Evolutionary conservation across 192 early-diverging fungal genomes (phyloP).

Genomic region (Backusella mclennaniae): DNA sequence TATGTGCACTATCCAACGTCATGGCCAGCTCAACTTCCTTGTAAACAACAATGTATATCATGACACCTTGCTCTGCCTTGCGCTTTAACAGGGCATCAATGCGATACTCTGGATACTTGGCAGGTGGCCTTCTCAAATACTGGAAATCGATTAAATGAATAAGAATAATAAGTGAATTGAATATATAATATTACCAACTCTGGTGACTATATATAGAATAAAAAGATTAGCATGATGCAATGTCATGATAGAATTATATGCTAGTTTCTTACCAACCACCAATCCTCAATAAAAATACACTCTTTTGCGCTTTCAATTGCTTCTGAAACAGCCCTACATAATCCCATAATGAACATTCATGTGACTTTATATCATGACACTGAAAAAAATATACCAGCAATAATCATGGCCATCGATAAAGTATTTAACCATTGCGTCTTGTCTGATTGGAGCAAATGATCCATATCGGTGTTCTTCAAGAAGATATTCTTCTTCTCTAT

Average conservation of each 20-base stretch:
- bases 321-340: slow-evolving; percentile 58
- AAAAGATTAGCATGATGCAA: background rate
- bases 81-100: slow-evolving; percentile 77
- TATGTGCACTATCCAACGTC: slow-evolving; percentile 71
- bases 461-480: slow-evolving; percentile 54
- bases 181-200: slow-evolving; percentile 20
- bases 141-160: slow-evolving; percentile 9
- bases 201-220: slow-evolving; percentile 19
- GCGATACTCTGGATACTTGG: slow-evolving; percentile 72
- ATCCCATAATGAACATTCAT: background rate
- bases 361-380: background rate
- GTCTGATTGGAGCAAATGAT: slow-evolving; percentile 75
- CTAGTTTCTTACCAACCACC: slow-evolving; percentile 66
- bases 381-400: slow-evolving; percentile 39
- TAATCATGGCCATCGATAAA: slow-evolving; percentile 82
- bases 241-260: background rate
- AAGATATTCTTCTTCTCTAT: slow-evolving; percentile 40
- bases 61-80: slow-evolving; percentile 84
- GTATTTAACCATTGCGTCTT: slow-evolving; percentile 60
- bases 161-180: no score
- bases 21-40: slow-evolving; percentile 80
- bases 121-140: slow-evolving; percentile 73
- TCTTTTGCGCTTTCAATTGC: slow-evolving; percentile 65
- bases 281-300: slow-evolving; percentile 71
- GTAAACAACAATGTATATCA: slow-evolving; percentile 85